A percentile compares a stretch with the other conserved stretches of the same genome.
These are phyloP conservation scores for Zygoascus tannicola DNA, from an alignment of 805 yeast genomes.

Conservation along the genomic window DNA sequence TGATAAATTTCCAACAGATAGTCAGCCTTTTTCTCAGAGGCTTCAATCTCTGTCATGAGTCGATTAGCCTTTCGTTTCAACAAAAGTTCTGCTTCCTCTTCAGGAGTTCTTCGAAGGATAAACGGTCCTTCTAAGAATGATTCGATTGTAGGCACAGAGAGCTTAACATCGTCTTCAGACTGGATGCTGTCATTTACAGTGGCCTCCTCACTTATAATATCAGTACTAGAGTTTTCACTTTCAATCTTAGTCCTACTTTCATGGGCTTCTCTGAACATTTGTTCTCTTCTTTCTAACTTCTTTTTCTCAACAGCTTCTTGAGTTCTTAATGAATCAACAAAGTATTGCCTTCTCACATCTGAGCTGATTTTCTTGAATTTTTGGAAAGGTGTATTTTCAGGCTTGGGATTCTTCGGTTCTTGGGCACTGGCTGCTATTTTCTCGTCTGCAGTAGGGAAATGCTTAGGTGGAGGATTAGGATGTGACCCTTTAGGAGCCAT, in stretches of 20 bases:
- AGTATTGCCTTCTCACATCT: constrained; percentile 62
- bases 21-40: constrained; percentile 44
- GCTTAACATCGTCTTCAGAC: constrained; percentile 28
- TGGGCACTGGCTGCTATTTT: constrained; percentile 47
- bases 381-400: constrained; percentile 23
- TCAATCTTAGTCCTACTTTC: constrained; percentile 23
- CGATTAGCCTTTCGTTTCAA: constrained; percentile 64
- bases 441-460: constrained; percentile 46
- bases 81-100: constrained; percentile 47
- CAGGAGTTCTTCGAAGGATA: constrained; percentile 62
- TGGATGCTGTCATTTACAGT: neutral
- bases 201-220: neutral
- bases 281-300: constrained; percentile 32
- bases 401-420: constrained; percentile 31
- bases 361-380: constrained; percentile 45
- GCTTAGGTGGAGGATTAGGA: constrained; percentile 43
- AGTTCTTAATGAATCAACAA: constrained; percentile 48
- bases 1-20: constrained; percentile 64
- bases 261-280: constrained; percentile 29
- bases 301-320: constrained; percentile 43
- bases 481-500: constrained; percentile 55
- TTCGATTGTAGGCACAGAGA: constrained; percentile 76
- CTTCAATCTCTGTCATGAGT: constrained; percentile 41
- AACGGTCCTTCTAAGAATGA: constrained; percentile 45
- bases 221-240: neutral